These are phyloP conservation scores for Deinandra increscens DNA, from an alignment of 129 eudicot species.

Conservation along the genomic window DNA sequence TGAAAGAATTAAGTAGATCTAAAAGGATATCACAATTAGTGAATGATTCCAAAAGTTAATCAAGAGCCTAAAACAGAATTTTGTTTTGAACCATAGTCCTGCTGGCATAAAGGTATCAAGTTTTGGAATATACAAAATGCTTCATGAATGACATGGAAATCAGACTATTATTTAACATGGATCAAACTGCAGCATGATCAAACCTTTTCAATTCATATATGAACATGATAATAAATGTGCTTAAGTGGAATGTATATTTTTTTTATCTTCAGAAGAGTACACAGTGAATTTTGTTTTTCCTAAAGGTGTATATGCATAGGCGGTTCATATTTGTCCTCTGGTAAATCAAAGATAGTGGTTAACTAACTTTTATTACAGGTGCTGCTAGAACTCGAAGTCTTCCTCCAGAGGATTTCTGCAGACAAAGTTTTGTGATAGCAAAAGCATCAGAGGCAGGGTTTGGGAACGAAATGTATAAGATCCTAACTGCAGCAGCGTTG, in stretches of 20 bases:
- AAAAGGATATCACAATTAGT: too few species aligned
- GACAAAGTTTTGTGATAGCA: constrained; percentile 75
- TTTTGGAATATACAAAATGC: too few species aligned
- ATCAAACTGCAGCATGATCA: background rate
- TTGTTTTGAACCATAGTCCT: too few species aligned
- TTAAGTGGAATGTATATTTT: background rate
- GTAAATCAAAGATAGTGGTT: constrained; percentile 10
- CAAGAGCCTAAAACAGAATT: too few species aligned
- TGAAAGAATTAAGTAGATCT: too few species aligned
- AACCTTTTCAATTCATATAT: background rate
- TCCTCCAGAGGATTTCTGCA: constrained; percentile 74
- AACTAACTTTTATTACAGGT: constrained; percentile 41
- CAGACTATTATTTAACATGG: too few species aligned
- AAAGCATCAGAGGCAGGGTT: constrained; percentile 98
- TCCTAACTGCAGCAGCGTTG: constrained; percentile 76
- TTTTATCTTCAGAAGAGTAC: too few species aligned
- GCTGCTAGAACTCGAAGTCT: constrained; percentile 70
- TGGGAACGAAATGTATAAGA: constrained; percentile 93
- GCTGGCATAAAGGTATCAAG: too few species aligned
- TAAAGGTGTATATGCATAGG: background rate
- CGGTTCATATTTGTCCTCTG: background rate
- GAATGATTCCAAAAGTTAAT: too few species aligned
- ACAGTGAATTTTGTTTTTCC: background rate
- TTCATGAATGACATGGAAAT: too few species aligned
- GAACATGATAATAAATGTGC: background rate